phyloP scores from a whole-genome alignment of 1,284 basidiomycete genomes.

The Cystobasidium pallidum region DNA sequence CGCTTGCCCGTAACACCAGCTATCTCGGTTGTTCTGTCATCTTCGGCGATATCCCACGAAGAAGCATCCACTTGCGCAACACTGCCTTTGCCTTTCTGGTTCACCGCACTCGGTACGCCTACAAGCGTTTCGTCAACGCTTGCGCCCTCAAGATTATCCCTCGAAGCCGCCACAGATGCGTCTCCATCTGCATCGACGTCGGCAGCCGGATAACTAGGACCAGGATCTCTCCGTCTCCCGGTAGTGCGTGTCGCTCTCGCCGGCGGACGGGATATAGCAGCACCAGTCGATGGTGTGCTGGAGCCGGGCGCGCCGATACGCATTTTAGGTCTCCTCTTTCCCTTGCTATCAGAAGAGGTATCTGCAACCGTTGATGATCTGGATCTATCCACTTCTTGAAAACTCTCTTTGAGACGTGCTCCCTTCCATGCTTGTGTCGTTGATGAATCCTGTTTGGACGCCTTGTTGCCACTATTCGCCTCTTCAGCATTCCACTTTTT shows the following conservation, averaged over 20 bases:
- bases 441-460: neutral
- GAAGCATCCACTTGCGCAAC: neutral
- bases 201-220: slow-evolving; percentile 8
- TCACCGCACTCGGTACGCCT: neutral
- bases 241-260: neutral
- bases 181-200: slow-evolving; percentile 1
- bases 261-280: neutral
- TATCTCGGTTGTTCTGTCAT: neutral
- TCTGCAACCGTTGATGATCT: neutral
- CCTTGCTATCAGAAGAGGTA: neutral
- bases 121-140: neutral
- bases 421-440: slow-evolving; percentile 8
- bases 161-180: too few species aligned
- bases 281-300: neutral
- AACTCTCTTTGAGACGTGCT: slow-evolving; percentile 10
- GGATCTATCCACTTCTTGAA: slow-evolving; percentile 18
- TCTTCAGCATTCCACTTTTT: slow-evolving; percentile 23
- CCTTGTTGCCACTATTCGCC: neutral
- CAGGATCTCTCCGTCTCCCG: neutral
- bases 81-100: slow-evolving; percentile 23
- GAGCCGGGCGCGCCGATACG: slow-evolving; percentile 2
- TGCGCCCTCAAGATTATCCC: neutral
- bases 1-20: neutral
- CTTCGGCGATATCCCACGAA: neutral
- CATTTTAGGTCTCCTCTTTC: neutral